Base-by-base conservation (phyloP, 139 green algal species). In the Tetradesmus lagerheimii region DNA sequence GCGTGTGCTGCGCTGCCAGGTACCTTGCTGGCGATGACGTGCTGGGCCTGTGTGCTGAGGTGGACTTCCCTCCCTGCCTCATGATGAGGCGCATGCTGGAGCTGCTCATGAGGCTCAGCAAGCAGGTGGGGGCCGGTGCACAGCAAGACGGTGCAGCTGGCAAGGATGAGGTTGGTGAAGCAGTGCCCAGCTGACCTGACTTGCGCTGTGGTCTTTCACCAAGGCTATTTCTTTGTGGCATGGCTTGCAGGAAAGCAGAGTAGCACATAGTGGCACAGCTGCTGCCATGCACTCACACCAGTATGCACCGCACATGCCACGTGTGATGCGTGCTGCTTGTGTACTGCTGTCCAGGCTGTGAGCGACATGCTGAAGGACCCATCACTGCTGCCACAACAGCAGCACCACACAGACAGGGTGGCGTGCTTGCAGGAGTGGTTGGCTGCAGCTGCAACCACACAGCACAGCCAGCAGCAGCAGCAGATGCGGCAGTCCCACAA, bases 51-150 rank as follows among this genome's bases (percentile, higher is more conserved):
- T 90, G 88, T 9, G 92, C 89, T 11, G 83, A 92, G 9, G 89
- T 95, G 16, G 92, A 98, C 91, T 95, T 97, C 62, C 94, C 95
- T 14, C 95, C 96, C 14, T 98, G 95, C 92, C 93, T 97, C 45
- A 87, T 98, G 27, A 57, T 97, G 81, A 89, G 96, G 1, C 93
- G 93, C 15, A 87, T 98, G 90, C 90, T 94, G 79, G 93, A 95
- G 83, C 47, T 71, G 29, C 43, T 97, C 57, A 83, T 92, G n/a
- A 67, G 83, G 9, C 81, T 93, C 27, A 83, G 53, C 23, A 91
- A 90, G 53, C 47, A 92, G 71, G 87, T 90, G 45, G 25, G 20
- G 3, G 37, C 15, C 16, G 1, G 41, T 34, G 41, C 39, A 11
- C 25, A n/a, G n/a, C n/a, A n/a, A n/a, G n/a, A n/a, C n/a, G n/a